Conservation (phyloP, 805 yeast species). For the Candida michaelii region DNA sequence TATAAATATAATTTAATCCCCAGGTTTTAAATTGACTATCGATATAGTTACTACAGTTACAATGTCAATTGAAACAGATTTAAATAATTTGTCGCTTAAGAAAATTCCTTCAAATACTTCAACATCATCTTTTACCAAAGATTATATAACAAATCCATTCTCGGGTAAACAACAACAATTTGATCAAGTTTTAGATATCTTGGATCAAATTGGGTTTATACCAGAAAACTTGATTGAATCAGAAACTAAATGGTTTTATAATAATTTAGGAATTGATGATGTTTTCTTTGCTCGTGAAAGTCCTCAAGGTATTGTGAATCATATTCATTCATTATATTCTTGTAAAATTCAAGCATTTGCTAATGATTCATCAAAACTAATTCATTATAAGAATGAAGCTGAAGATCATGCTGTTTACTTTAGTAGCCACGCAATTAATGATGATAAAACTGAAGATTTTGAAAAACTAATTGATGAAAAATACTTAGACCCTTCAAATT, state of each 20-base stretch:
- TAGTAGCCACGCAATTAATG: conserved; percentile 48
- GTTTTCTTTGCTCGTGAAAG: conserved; percentile 86
- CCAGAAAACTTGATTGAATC: conserved; percentile 83
- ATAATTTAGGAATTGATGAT: conserved; percentile 84
- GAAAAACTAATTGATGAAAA: conserved; percentile 80
- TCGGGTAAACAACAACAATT: conserved; percentile 79
- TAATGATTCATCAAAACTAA: conserved; percentile 43
- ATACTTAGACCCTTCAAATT: conserved; percentile 60
- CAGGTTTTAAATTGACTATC: no score
- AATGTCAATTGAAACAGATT: conserved; percentile 16
- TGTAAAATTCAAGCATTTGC: conserved; percentile 84
- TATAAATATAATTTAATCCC: background rate
- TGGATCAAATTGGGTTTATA: conserved; percentile 83
- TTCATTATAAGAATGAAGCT: conserved; percentile 76
- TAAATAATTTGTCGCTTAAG: conserved; percentile 23
- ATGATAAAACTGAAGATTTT: conserved; percentile 28
- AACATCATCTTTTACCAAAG: conserved; percentile 35
- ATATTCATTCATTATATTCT: conserved; percentile 85
- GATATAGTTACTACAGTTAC: background rate
- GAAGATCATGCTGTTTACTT: conserved; percentile 90
- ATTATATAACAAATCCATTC: conserved; percentile 75
- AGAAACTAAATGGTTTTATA: conserved; percentile 89
- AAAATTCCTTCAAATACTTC: conserved; percentile 31
- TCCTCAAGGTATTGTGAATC: conserved; percentile 75
- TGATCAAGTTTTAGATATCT: conserved; percentile 74